Conservation (phyloP, 1,284 basidiomycete species). For the Marasmius sp. region DNA sequence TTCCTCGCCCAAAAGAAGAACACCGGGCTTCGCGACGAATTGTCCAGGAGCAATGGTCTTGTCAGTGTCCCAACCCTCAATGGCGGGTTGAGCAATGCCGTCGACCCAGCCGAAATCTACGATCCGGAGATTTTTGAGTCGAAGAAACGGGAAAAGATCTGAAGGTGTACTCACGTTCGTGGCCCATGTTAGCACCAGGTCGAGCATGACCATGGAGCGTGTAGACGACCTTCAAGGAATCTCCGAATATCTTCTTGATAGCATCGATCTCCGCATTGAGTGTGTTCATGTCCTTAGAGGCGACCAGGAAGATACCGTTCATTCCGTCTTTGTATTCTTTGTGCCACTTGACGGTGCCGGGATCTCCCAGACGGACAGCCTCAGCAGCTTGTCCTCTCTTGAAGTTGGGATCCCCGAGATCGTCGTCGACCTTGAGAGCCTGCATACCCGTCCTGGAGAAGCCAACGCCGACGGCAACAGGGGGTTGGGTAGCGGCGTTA, state of each 20-base stretch:
- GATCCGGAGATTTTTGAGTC: background rate
- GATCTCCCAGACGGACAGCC: conserved; percentile 26
- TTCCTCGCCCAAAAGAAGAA: conserved; percentile 22
- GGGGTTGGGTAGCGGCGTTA: conserved; percentile 9
- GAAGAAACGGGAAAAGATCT: background rate
- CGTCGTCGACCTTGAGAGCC: conserved; percentile 29
- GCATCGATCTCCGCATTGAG: background rate
- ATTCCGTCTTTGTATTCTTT: background rate
- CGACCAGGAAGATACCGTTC: background rate
- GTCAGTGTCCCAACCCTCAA: background rate
- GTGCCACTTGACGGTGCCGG: conserved; percentile 27
- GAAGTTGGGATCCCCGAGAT: conserved; percentile 32
- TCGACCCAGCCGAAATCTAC: background rate
- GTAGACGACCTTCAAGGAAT: background rate
- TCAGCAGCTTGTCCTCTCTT: conserved; percentile 27
- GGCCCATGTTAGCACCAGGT: background rate
- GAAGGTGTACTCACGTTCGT: background rate
- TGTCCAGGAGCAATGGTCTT: background rate
- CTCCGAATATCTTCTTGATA: background rate
- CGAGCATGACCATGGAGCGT: background rate
- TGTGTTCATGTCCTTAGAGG: background rate
- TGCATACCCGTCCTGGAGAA: conserved; percentile 27
- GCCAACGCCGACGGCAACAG: conserved; percentile 28
- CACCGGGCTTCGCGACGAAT: conserved; percentile 14
- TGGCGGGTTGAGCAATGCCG: background rate